Base-by-base conservation (phyloP, 768 basidiomycete genomes). In the Panaeolus papilionaceus region DNA sequence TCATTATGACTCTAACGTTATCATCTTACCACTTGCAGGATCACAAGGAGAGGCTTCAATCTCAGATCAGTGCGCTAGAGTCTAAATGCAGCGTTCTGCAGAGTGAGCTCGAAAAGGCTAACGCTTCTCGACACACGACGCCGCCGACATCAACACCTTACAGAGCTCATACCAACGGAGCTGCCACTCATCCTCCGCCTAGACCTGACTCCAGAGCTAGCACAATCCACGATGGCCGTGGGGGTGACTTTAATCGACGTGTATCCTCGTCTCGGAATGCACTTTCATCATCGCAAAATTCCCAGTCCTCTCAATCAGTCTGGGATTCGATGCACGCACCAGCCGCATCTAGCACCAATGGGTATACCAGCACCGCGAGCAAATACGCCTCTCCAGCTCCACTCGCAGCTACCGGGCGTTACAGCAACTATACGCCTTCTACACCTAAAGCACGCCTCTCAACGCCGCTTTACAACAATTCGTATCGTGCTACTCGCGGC, bases 131-230 rank as follows among this genome's bases (percentile, higher is more conserved):
- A 58, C 54, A 58, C 54, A 58, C 28, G 54, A 58, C 54, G 54
- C 54, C 54, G 28, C 70, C 79, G 63, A 69, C 77, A 67, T 75
- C 76, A 38, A 69, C 76, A 64, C 71, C 86, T 49, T 79, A 83
- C 69, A 82, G 80, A 62, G 81, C 75, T 44, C 71, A 72, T 61
- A 79, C 78, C 64, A 87, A 84, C 64, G 84, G 76, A 37, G 64
- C 82, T 61, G 79, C 80, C 67, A 74, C 75, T 26, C 80, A 84
- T 62, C 79, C 83, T 2, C 84, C 85, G 44, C 79, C 85, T 26
- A 89, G 92, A 38, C 90, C 92, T n/a, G 89, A 91, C 74, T 94
- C 92, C 11, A 88, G 92, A 9, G 81, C 89, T 5, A 93, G 91
- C 77, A 90, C 88, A 0, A 74, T 86, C 51, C 88, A 88, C 72